Evolutionary conservation across 192 early-diverging fungal species (phyloP), one percentile per base, ranked within the genome.

Genomic region (Coemansia asiatica): DNA sequence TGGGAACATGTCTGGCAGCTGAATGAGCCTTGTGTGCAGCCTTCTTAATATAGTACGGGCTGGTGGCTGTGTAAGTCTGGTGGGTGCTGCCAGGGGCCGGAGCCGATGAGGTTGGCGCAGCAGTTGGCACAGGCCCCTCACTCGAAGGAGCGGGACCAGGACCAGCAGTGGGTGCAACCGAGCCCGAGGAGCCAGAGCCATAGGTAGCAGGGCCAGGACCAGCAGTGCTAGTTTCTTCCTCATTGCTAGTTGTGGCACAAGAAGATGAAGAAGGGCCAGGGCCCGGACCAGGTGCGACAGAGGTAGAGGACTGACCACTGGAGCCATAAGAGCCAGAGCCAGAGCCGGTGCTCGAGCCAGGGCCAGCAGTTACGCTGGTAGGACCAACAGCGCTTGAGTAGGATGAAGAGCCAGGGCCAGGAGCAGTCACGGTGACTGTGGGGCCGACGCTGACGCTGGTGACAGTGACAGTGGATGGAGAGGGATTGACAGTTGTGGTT

Each of bases 11-110:
- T 26, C 27, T 55, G 22, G 27, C 28, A 31, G 10, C 51, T 10
- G 53, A 15, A 55, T 55, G 53, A 26, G 53, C 53, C 53, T 55
- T 55, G 53, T 55, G 53, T 7, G 28, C 53, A 55, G 28, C 53
- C 53, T 55, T 55, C 53, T 55, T 55, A 55, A 55, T 55, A 55
- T 55, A 55, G 26, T 26, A 29, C 26, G 53, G 53, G 53, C 53
- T 55, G 53, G 53, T 29, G 53, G 53, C 53, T 2, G 26, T 55
- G 23, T 55, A 55, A 4, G 53, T 31, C 13, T 55, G 53, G 25
- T 55, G 53, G 25, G 53, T 26, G 26, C 21, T 9, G 9, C 33
- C 56, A 36, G 56, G 56, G 35, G 56, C 35, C 56, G 56, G 56
- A 40, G 56, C 56, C 21, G 54, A 56, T 25, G 48, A 50, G n/a